Evolutionary conservation across 2,329 filamentous ascomycete species (phyloP), one percentile per base, ranked within the genome.

Genomic region (Neonectria magnoliae): DNA sequence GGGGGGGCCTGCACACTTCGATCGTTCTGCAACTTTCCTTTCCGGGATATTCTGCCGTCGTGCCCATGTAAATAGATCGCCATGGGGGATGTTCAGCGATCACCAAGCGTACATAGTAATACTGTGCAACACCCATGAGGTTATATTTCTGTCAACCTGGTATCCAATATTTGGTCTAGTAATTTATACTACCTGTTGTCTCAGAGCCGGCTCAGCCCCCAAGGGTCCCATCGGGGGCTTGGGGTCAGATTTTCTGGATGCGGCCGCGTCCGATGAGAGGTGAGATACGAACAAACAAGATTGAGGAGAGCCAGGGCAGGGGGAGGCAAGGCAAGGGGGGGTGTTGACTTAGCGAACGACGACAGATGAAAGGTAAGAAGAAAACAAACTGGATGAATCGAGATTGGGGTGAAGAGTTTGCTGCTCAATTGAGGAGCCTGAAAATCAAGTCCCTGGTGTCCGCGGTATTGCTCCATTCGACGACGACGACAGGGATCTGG

Each of bases 161-260:
- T 25, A 41, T 31, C 60, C 60, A 45, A 18, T 50, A 55, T 61
- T 56, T 29, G 14, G 18, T 25, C 16, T 20, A 38, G 16, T 45
- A 38, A 27, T 41, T 36, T 41, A 10, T 36, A 29, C 41, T 57
- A 22, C 16, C 11, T 62, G 48, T 38, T 62, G 60, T 63, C 48
- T 63, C 50, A 50, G 48, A 54, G 33, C 42, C n/a, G 45, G 38
- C 51, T 64, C 61, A 56, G 51, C 61, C 27, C 27, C 45, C 47
- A 55, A 48, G 50, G 55, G 29, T 31, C 65, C 65, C 66, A 72
- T 65, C 41, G 68, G 53, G 66, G 58, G 64, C 58, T 69, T 60
- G 62, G 61, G 61, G 14, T 60, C 63, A 67, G 56, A 62, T 52
- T 58, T 59, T 47, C 20, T 62, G 41, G 55, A 54, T 60, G 62